These are phyloP conservation scores for Chaetoceros tenuissimus DNA, from an alignment of 108 stramenopile species.

Conservation along the genomic window DNA sequence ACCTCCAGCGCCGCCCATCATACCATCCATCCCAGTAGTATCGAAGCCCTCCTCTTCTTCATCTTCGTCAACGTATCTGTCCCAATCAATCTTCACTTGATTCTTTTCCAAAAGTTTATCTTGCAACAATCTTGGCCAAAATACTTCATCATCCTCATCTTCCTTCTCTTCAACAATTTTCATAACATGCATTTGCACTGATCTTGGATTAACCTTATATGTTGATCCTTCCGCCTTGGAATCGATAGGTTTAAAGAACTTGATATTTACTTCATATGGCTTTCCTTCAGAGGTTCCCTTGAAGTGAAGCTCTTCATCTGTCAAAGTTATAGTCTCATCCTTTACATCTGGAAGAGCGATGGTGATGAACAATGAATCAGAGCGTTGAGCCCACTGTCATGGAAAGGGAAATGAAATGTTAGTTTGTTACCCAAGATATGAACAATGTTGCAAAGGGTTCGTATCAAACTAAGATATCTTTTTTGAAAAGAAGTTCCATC, in stretches of 20 bases:
- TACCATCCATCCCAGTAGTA: slow-evolving; percentile 75
- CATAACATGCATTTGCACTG: slow-evolving; percentile 88
- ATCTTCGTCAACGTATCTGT: slow-evolving; percentile 94
- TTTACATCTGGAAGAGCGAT: slow-evolving; percentile 89
- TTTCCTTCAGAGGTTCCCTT: slow-evolving; percentile 66
- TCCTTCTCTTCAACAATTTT: slow-evolving; percentile 50
- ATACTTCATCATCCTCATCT: slow-evolving; percentile 49
- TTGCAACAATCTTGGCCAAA: slow-evolving; percentile 85
- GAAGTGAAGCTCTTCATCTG: slow-evolving; percentile 73
- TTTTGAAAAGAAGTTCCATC: too few species aligned
- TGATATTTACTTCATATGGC: slow-evolving; percentile 80
- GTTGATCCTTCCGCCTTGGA: slow-evolving; percentile 61
- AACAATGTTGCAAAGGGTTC: too few species aligned
- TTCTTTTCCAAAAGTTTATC: slow-evolving; percentile 91
- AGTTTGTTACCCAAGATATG: too few species aligned
- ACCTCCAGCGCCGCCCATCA: slow-evolving; percentile 43
- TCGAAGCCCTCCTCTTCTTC: slow-evolving; percentile 83
- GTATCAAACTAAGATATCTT: too few species aligned
- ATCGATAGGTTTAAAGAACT: slow-evolving; percentile 81
- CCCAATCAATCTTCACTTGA: slow-evolving; percentile 94
- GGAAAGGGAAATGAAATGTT: too few species aligned
- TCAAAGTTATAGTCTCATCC: slow-evolving; percentile 81
- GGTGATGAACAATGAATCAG: slow-evolving; percentile 88
- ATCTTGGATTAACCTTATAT: slow-evolving; percentile 87
- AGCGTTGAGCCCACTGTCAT: slow-evolving; percentile 83